A percentile compares a stretch with the other conserved stretches of the same genome.
Conservation (phyloP, 441 rosid genomes). For the Populus hybrid region DNA sequence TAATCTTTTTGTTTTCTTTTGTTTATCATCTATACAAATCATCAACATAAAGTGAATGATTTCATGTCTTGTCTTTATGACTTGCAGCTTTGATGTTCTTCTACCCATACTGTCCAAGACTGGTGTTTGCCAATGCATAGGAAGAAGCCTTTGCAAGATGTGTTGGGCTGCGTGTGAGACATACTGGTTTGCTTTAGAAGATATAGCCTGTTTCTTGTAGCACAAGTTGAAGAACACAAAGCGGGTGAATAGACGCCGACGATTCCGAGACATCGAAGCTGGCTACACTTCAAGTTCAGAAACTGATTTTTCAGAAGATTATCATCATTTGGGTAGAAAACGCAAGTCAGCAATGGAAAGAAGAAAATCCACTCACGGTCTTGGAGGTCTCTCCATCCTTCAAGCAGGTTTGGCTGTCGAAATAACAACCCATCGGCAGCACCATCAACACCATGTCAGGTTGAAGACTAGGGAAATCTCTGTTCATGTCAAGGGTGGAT, state of each 20-base stretch:
- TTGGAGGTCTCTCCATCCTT: slow-evolving; percentile 1
- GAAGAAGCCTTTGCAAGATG: slow-evolving; percentile 66
- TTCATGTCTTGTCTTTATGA: neutral
- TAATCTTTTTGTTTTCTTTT: no score
- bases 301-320: slow-evolving; percentile 21
- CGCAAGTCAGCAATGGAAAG: slow-evolving; percentile 8
- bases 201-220: slow-evolving; percentile 52
- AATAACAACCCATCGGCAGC: slow-evolving; percentile 4
- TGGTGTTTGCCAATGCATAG: slow-evolving; percentile 73
- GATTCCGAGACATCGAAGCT: slow-evolving; percentile 45
- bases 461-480: no score
- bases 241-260: slow-evolving; percentile 29
- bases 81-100: slow-evolving; percentile 63
- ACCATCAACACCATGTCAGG: slow-evolving; percentile 16
- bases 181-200: slow-evolving; percentile 51
- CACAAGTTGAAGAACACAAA: slow-evolving; percentile 50
- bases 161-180: slow-evolving; percentile 59
- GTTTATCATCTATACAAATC: neutral
- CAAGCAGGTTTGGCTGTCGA: slow-evolving; percentile 3
- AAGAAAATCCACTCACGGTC: slow-evolving; percentile 34
- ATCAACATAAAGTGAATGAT: neutral
- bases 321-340: no score
- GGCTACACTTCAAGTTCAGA: slow-evolving; percentile 28
- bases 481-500: no score
- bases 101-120: slow-evolving; percentile 59